Base-by-base conservation (phyloP, 305 asterid species). In the Rubia occidens region DNA sequence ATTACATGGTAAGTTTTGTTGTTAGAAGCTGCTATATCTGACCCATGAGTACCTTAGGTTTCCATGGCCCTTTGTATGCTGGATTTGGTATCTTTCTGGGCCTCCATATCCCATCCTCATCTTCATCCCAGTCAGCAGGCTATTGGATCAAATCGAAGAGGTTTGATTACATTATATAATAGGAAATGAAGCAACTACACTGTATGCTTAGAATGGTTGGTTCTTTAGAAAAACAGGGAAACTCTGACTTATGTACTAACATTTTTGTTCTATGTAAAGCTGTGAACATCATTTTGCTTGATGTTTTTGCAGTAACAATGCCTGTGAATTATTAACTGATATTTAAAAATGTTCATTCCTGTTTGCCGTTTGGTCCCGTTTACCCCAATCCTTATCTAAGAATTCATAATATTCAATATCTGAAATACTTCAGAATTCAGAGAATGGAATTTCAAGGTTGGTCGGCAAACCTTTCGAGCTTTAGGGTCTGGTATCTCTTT, bases 61-160 rank as follows among this genome's bases (percentile, higher is more conserved):
- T 92, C 96, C 96, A 92, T 63, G 95, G 92, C 47, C 98, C 98
- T 75, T 78, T 89, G 78, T 89, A 92, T 35, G 86, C 89, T 53
- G 98, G 96, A 75, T 92, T 92, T 45, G 98, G 98, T 62, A 86
- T 74, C 83, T 79, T 92, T 67, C 85, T 85, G 61, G 96, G 75
- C 71, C 76, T 92, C 98, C 98, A 91, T 70, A 78, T 73, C 61
- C 98, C 98, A 75, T 92, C 96, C 62, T 89, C 98, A 21, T 92
- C 98, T 79, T 92, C 98, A 76, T 92, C 96, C 98, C 98, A 92
- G 74, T 87, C 88, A 76, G 76, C 84, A 66, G 96, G 96, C 98
- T 89, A 71, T 73, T 68, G 54, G 42, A 43, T 69, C 49, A 70
- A 29, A 51, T 10, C 54, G 49, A 26, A 7, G 54, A 56, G 18